phyloP scores from a whole-genome alignment of 75 land plant genomes.

The Pinus tabuliformis region DNA sequence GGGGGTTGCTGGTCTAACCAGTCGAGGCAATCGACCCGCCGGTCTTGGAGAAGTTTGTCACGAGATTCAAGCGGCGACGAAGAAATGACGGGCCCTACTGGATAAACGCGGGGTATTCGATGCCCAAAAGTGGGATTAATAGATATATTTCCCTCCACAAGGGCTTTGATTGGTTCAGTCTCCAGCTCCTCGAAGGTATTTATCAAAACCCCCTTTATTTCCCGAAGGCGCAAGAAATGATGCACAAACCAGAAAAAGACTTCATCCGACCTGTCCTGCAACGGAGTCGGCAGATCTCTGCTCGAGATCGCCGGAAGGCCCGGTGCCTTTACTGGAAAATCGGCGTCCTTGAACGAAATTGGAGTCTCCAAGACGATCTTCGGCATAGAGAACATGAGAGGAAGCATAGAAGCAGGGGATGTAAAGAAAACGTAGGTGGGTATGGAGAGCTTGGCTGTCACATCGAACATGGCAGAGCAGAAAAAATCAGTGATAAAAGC shows the following conservation, averaged over 20 bases:
- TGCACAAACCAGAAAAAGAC: conserved; percentile 17
- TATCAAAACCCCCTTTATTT: conserved; percentile 50
- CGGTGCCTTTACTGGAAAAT: conserved; percentile 25
- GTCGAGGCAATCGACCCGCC: conserved; percentile 14
- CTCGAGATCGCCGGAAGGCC: conserved; percentile 33
- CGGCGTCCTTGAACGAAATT: neutral
- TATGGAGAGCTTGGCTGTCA: neutral
- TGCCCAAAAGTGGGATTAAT: neutral
- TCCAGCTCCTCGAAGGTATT: conserved; percentile 55
- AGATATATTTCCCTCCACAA: neutral
- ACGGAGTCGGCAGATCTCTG: conserved; percentile 25
- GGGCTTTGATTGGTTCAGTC: conserved; percentile 12
- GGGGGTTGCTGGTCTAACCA: conserved; percentile 37
- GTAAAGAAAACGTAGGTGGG: conserved; percentile 34
- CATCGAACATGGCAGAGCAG: too few relatives aligned
- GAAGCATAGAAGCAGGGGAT: conserved; percentile 10
- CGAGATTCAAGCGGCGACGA: neutral
- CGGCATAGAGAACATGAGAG: conserved; percentile 19
- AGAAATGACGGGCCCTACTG: neutral
- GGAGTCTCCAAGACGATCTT: conserved; percentile 3
- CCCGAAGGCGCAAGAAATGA: neutral
- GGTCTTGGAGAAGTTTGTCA: neutral
- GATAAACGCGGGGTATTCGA: too few relatives aligned
- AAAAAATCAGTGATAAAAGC: too few relatives aligned
- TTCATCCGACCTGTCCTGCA: conserved; percentile 26